Evolutionary conservation across 176 grass and related monocot genomes (phyloP).

Genomic region (bread wheat (Triticum aestivum)): DNA sequence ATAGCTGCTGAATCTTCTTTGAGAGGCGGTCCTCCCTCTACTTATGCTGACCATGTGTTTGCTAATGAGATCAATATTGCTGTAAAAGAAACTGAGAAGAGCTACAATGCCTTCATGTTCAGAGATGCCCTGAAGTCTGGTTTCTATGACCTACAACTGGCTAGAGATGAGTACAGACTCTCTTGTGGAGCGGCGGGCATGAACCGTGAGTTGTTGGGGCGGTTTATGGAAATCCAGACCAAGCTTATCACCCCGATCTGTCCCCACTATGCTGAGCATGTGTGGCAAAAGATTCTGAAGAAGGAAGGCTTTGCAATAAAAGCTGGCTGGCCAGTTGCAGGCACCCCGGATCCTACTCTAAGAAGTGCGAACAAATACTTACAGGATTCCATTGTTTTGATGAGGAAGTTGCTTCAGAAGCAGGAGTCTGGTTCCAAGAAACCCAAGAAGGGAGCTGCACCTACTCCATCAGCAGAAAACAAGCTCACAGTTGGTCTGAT

Average conservation of each 20-base stretch:
- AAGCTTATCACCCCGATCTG: constrained; percentile 66
- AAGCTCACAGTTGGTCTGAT: constrained; percentile 58
- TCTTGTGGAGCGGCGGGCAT: constrained; percentile 68
- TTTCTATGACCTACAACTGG: constrained; percentile 77
- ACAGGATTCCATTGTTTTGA: constrained; percentile 65
- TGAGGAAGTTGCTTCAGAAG: constrained; percentile 78
- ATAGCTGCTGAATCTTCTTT: constrained; percentile 55
- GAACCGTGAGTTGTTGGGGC: constrained; percentile 66
- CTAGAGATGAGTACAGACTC: constrained; percentile 78
- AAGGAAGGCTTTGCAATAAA: constrained; percentile 65
- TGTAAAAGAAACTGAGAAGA: constrained; percentile 64
- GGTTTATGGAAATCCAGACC: constrained; percentile 80
- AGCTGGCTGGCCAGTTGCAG: constrained; percentile 62
- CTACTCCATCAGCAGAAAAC: constrained; percentile 31
- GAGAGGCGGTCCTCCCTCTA: constrained; percentile 40
- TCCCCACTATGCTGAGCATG: constrained; percentile 76
- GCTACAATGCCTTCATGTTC: constrained; percentile 77
- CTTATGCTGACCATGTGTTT: constrained; percentile 72
- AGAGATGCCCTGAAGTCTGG: constrained; percentile 75
- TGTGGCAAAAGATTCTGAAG: constrained; percentile 63
- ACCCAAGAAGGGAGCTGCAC: constrained; percentile 57
- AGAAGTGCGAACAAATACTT: constrained; percentile 75
- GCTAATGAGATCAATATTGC: constrained; percentile 77
- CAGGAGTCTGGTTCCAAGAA: constrained; percentile 73
- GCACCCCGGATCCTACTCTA: constrained; percentile 50